Evolutionary conservation across 2,329 filamentous ascomycete species (phyloP), one percentile per base, ranked within the genome.

Genomic region (Nigrograna mackinnonii): DNA sequence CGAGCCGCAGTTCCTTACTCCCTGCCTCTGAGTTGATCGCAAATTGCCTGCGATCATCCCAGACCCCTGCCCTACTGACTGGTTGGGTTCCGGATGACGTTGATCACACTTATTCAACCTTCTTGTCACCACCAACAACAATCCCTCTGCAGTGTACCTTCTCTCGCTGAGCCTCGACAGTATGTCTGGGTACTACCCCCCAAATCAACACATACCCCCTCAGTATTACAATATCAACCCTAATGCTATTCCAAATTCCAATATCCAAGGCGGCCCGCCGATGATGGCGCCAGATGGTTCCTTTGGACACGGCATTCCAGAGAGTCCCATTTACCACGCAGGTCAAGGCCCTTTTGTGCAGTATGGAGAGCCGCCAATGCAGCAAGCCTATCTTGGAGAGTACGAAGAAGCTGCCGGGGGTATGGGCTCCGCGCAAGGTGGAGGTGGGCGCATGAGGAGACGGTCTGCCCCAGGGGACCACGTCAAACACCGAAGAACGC

Each of bases 401-500:
- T 69, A 66, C 40, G 67, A 70, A 22, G 67, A 70, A 18, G 32
- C 50, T 11, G 41, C 59, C 33, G 58, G 56, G 14, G 44, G 47
- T 31, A 48, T 60, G 39, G 58, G 62, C 45, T 44, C 57, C 33
- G 50, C 56, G 22, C 59, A 59, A 51, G 52, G 55, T 46, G 52
- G 46, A 39, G 60, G 58, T 47, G 45, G 52, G 41, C 58, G 65
- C 33, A 47, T 57, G 21, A 55, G 63, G 41, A 57, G 64, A 39
- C 59, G 67, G 32, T 44, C 59, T 18, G 53, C 55, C 11, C 59
- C 65, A 17, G 64, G 63, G 9, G 88, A 95, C 48, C 85, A 87
- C 60, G 87, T 95, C 54, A 97, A 97, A 70, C 92, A 97, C 67
- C 86, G 91, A 48, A 84, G 94, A 55, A 97, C 94, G 32, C 81